Evolutionary conservation across 1,284 basidiomycete genomes (phyloP).

Genomic region (Ustilago trichophora): DNA sequence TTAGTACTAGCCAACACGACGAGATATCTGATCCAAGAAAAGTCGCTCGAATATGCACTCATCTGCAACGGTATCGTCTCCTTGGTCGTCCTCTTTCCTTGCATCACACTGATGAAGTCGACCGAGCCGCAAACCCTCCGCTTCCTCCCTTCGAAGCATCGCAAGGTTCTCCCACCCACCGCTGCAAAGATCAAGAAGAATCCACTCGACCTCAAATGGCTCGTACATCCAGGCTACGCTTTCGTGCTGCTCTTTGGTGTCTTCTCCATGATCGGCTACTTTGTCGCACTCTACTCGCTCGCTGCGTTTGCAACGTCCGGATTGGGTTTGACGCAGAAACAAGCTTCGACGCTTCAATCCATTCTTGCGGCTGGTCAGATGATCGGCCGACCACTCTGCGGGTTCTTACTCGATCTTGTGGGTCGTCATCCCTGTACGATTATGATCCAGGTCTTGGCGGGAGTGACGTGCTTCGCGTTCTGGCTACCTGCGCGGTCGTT

Average conservation of each 20-base stretch:
- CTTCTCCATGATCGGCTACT: constrained; percentile 67
- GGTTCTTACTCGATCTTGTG: constrained; percentile 66
- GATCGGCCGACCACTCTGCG: constrained; percentile 68
- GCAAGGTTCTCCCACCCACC: constrained; percentile 1
- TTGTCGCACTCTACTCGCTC: constrained; percentile 69
- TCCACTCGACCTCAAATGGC: constrained; percentile 52
- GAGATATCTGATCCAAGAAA: constrained; percentile 35
- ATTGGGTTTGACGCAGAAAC: constrained; percentile 67
- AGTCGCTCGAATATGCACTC: constrained; percentile 45
- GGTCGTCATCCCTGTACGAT: constrained; percentile 68
- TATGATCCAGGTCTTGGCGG: constrained; percentile 67
- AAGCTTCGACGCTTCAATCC: constrained; percentile 68
- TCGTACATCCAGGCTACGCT: constrained; percentile 62
- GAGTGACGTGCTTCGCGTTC: constrained; percentile 67
- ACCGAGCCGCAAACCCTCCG: constrained; percentile 18
- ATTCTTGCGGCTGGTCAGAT: constrained; percentile 69
- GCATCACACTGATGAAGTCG: constrained; percentile 65
- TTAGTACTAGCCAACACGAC: constrained; percentile 41
- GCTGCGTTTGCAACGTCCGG: constrained; percentile 68
- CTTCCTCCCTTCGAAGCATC: constrained; percentile 10
- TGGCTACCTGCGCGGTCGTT: constrained; percentile 68
- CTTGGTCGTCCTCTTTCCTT: constrained; percentile 64
- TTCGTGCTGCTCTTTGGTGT: constrained; percentile 57
- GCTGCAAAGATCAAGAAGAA: constrained; percentile 47
- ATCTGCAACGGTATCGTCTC: constrained; percentile 65